phyloP scores from a whole-genome alignment of 1,284 basidiomycete species.

The Trichosporon sp. region DNA sequence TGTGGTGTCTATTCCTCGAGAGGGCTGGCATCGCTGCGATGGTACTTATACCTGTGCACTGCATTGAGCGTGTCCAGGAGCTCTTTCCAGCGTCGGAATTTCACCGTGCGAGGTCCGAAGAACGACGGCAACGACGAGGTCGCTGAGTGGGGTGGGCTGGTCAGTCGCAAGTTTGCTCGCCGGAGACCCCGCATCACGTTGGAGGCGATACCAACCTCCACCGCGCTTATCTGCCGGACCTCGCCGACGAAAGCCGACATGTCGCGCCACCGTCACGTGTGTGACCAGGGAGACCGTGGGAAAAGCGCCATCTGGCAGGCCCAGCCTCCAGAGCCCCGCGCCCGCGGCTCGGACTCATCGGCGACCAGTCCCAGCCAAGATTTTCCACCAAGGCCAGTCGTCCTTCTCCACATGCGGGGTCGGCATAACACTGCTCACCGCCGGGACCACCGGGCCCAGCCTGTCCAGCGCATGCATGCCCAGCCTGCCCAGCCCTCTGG shows the following conservation, averaged over 20 bases:
- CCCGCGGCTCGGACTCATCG: slow-evolving; percentile 5
- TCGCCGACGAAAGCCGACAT: slow-evolving; percentile 6
- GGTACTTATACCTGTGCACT: slow-evolving; percentile 1
- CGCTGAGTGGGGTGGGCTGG: background rate
- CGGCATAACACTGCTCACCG: slow-evolving; percentile 6
- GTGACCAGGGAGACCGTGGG: background rate
- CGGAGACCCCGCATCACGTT: slow-evolving; percentile 3
- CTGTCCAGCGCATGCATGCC: background rate
- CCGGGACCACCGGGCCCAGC: background rate
- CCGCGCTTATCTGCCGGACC: background rate
- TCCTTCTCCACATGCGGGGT: slow-evolving; percentile 1
- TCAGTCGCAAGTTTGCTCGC: background rate
- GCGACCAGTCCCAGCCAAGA: background rate
- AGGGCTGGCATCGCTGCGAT: background rate
- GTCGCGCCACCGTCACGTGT: background rate
- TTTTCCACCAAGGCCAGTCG: background rate
- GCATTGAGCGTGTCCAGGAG: no score
- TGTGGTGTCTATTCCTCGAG: background rate
- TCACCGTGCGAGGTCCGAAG: slow-evolving; percentile 3
- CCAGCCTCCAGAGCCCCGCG: background rate
- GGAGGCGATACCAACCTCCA: background rate
- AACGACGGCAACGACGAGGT: slow-evolving; percentile 1
- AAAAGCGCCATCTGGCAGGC: background rate
- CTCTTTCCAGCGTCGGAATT: slow-evolving; percentile 2
- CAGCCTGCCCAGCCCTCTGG: background rate